A percentile compares a stretch with the other conserved stretches of the same genome.
These are phyloP conservation scores for Pichia sp. DNA, from an alignment of 1,139 yeast species.

Conservation along the genomic window DNA sequence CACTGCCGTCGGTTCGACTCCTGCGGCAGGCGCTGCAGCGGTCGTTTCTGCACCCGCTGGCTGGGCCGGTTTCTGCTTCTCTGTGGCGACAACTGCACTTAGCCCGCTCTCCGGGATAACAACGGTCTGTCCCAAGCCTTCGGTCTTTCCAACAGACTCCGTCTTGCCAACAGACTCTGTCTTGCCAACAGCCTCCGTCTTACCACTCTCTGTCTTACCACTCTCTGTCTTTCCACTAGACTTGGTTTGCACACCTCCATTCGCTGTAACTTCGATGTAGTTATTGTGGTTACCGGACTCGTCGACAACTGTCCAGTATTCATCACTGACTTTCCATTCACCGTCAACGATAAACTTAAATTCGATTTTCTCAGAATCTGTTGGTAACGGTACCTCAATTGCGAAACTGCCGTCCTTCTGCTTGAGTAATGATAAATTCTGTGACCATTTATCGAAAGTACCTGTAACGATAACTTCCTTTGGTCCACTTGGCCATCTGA, in stretches of 20 bases:
- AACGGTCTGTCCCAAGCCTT: slow-evolving; percentile 24
- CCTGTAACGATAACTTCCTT: slow-evolving; percentile 66
- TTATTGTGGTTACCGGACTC: slow-evolving; percentile 58
- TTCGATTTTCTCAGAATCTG: slow-evolving; percentile 32
- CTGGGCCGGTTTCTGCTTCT: slow-evolving; percentile 5
- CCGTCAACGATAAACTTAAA: slow-evolving; percentile 67
- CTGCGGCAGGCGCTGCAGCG: background rate
- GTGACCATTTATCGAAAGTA: slow-evolving; percentile 68
- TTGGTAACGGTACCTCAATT: slow-evolving; percentile 45
- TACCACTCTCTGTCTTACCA: slow-evolving; percentile 1
- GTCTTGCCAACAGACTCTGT: slow-evolving; percentile 2
- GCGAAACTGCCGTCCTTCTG: slow-evolving; percentile 54
- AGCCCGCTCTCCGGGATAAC: slow-evolving; percentile 50
- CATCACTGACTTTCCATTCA: slow-evolving; percentile 49
- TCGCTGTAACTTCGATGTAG: slow-evolving; percentile 36
- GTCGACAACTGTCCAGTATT: slow-evolving; percentile 40
- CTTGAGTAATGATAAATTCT: slow-evolving; percentile 51
- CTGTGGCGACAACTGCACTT: background rate
- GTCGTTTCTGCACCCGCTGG: too few relatives aligned
- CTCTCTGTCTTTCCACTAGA: background rate
- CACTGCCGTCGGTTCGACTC: background rate
- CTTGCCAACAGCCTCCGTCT: slow-evolving; percentile 4
- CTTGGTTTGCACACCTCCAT: background rate
- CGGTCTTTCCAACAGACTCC: slow-evolving; percentile 5
- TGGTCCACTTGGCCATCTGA: slow-evolving; percentile 10